Base-by-base conservation (phyloP, 306 rosid genomes). In the Leucaena leucocephala region DNA sequence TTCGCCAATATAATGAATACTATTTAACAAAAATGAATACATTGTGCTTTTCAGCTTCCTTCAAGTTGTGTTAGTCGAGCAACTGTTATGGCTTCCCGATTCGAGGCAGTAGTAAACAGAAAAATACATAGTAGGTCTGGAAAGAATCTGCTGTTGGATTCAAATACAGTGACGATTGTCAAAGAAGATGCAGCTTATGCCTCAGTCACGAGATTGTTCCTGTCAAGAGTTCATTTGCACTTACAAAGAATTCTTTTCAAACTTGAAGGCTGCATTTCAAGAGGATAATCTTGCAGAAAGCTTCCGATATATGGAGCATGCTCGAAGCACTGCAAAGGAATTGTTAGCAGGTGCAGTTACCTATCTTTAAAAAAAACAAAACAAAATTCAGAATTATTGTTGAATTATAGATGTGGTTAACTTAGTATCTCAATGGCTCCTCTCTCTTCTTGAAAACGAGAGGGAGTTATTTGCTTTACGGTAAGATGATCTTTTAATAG, bases 31-130 rank as follows among this genome's bases (percentile, higher is more conserved):
- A 58, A 54, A 69, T 72, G 78, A 33, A 17, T 77, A 66, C 70
- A 66, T 62, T 81, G 15, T 76, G 49, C 14, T 76, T 81, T 85
- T 84, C 91, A 95, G 98, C 62, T 92, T 70, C 98, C 98, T 16
- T 69, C 89, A 52, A 71, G 83, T 4, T 91, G 98, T 83, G 77
- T 95, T 66, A 80, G 88, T 43, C 91, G 90, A 76, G 98, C 93
- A 62, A 83, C 85, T 58, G 44, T 71, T 54, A 94, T 95, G 97
- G 98, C 97, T 81, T 82, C 91, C 64, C 84, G 86, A 84, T 74
- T 93, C 68, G 98, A 95, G 82, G 90, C 75, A 35, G 49, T 85
- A n/a, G 91, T 86, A 74, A 85, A 81, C 81, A 83, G 68, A 57
- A 86, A 91, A 88, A 72, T 76, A 68, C 85, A 63, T 68, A 66